Conservation (phyloP, 306 rosid genomes). For the Gleditsia sinensis region DNA sequence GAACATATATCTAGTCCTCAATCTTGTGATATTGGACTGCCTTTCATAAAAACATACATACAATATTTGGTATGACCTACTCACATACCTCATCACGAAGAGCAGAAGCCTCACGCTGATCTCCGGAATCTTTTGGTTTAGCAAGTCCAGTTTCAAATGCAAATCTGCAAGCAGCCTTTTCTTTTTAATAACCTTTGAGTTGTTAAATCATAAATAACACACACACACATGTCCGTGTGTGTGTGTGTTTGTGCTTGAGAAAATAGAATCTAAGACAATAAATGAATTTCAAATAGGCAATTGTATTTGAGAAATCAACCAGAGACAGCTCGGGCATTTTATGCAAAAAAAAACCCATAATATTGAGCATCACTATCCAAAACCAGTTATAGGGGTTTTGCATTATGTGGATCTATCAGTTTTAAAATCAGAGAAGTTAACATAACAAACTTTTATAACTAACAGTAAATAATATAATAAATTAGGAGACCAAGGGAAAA, state of each 20-base stretch:
- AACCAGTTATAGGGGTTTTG: not conserved
- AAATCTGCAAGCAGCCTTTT: conserved; percentile 58
- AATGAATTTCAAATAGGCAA: not conserved
- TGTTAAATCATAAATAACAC: not conserved
- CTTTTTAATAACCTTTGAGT: not conserved
- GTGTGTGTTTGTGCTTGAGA: not conserved
- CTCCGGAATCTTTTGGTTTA: conserved; percentile 66
- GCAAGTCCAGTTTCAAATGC: conserved; percentile 51
- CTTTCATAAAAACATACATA: conserved; percentile 14
- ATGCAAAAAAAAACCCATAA: not conserved
- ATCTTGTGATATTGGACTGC: not conserved
- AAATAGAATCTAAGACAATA: not conserved
- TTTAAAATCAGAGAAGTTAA: not conserved
- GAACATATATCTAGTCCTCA: not conserved
- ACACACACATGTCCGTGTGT: not conserved
- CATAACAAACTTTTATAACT: not conserved
- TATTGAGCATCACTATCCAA: not conserved
- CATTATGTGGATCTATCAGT: not conserved
- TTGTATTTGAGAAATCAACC: not conserved
- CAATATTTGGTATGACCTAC: conserved; percentile 1
- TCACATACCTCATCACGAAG: conserved; percentile 82
- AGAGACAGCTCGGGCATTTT: not conserved
- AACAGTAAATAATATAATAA: conserved; percentile 1
- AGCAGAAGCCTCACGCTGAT: conserved; percentile 66
- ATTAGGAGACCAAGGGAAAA: not conserved